These are phyloP conservation scores for Yamadazyma paraphyllophila DNA, from an alignment of 805 yeast species.

Conservation along the genomic window DNA sequence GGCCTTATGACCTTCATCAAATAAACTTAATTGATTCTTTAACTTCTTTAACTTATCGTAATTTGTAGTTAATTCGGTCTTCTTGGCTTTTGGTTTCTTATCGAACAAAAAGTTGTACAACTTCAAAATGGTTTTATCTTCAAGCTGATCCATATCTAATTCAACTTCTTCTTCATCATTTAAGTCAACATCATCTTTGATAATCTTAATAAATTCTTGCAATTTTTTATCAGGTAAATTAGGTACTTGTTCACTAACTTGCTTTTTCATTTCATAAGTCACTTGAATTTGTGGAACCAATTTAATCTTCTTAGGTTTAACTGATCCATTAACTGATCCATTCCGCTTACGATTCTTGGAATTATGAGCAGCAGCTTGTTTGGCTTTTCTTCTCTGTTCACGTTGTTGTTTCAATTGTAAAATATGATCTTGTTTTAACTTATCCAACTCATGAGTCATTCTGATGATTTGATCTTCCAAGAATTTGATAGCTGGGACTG, in stretches of 20 bases:
- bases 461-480: conserved; percentile 82
- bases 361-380: conserved; percentile 30
- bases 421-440: conserved; percentile 74
- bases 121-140: conserved; percentile 76
- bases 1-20: conserved; percentile 31
- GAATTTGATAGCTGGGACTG: conserved; percentile 87
- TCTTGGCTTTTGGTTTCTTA: conserved; percentile 34
- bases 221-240: conserved; percentile 75
- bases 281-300: conserved; percentile 41
- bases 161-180: conserved; percentile 87
- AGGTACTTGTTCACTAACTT: conserved; percentile 81
- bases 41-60: conserved; percentile 64
- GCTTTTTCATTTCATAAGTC: conserved; percentile 95
- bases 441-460: conserved; percentile 82
- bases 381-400: conserved; percentile 47
- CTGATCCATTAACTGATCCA: conserved; percentile 9
- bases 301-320: conserved; percentile 19
- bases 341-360: conserved; percentile 24
- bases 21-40: conserved; percentile 47
- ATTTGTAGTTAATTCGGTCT: conserved; percentile 34
- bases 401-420: conserved; percentile 66
- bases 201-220: conserved; percentile 79
- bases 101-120: conserved; percentile 75
- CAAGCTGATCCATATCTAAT: conserved; percentile 90
- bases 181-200: conserved; percentile 61